Evolutionary conservation across 257 asterid genomes (phyloP).

Genomic region (Eucommia ulmoides): DNA sequence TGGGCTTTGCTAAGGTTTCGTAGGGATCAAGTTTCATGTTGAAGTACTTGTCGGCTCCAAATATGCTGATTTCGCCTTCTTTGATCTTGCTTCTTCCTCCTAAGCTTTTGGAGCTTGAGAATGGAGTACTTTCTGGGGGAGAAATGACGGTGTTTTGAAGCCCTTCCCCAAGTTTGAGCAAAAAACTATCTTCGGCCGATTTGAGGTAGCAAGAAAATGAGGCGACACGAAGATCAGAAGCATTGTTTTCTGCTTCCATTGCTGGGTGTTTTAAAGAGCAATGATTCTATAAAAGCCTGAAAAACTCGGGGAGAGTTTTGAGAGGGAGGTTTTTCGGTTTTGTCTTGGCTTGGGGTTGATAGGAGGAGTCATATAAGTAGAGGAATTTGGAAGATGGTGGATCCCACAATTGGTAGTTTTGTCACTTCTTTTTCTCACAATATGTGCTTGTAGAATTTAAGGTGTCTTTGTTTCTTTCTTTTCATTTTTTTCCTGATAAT

Average conservation of each 20-base stretch:
- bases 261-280: too few species aligned
- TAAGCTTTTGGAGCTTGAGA: conserved; percentile 17
- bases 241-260: conserved; percentile 18
- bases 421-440: too few species aligned
- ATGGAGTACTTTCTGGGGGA: conserved; percentile 8
- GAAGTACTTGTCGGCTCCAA: conserved; percentile 76
- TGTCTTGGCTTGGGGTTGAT: too few species aligned
- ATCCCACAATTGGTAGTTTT: too few species aligned
- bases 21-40: conserved; percentile 46
- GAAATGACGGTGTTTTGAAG: conserved; percentile 25
- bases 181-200: conserved; percentile 34
- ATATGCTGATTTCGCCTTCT: conserved; percentile 43
- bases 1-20: conserved; percentile 1
- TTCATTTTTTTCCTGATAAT: too few species aligned
- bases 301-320: too few species aligned
- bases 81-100: conserved; percentile 14
- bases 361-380: too few species aligned
- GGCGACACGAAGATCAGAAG: conserved; percentile 49
- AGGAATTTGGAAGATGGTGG: too few species aligned
- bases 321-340: too few species aligned
- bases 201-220: conserved; percentile 72
- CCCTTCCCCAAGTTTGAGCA: conserved; percentile 20
- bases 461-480: too few species aligned
- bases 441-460: too few species aligned
- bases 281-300: too few species aligned